Percentiles rank a stretch among this genome's conserved stretches.
Evolutionary conservation across 768 basidiomycete genomes (phyloP).

Genomic region (Calvatia gigantea): DNA sequence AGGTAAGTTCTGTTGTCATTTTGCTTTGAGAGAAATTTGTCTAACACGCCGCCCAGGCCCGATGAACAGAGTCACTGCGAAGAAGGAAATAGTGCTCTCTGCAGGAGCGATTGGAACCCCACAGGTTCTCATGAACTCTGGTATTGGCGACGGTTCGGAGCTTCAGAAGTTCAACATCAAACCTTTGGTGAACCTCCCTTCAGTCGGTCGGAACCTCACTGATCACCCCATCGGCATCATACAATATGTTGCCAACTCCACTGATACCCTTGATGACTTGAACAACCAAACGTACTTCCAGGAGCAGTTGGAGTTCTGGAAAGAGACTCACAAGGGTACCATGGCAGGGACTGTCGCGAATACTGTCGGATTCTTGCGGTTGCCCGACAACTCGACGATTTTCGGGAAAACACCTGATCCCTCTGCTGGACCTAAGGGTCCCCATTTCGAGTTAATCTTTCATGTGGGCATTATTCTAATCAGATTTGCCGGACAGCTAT

Average conservation of each 20-base stretch:
- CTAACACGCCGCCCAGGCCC: background rate
- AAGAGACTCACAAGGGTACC: background rate
- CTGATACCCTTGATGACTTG: background rate
- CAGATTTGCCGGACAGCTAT: background rate
- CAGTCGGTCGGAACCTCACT: conserved; percentile 27
- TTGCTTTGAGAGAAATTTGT: background rate
- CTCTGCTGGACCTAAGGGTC: background rate
- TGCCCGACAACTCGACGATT: conserved; percentile 5
- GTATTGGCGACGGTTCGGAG: conserved; percentile 21
- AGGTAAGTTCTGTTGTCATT: too few relatives aligned
- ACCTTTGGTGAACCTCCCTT: conserved; percentile 21
- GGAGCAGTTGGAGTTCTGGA: background rate
- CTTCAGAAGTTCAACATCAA: conserved; percentile 16
- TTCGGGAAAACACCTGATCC: conserved; percentile 7
- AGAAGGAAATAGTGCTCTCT: conserved; percentile 28
- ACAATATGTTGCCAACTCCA: background rate
- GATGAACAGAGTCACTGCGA: conserved; percentile 15
- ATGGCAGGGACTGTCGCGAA: conserved; percentile 7
- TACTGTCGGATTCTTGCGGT: conserved; percentile 10
- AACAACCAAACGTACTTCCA: conserved; percentile 1
- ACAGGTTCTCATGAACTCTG: conserved; percentile 24
- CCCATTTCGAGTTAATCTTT: conserved; percentile 11
- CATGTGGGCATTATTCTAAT: background rate
- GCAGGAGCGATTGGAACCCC: conserved; percentile 27
- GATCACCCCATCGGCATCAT: conserved; percentile 17